Evolutionary conservation across 2,329 filamentous ascomycete species (phyloP), one percentile per base, ranked within the genome.

Genomic region (Zasmidium cellare): DNA sequence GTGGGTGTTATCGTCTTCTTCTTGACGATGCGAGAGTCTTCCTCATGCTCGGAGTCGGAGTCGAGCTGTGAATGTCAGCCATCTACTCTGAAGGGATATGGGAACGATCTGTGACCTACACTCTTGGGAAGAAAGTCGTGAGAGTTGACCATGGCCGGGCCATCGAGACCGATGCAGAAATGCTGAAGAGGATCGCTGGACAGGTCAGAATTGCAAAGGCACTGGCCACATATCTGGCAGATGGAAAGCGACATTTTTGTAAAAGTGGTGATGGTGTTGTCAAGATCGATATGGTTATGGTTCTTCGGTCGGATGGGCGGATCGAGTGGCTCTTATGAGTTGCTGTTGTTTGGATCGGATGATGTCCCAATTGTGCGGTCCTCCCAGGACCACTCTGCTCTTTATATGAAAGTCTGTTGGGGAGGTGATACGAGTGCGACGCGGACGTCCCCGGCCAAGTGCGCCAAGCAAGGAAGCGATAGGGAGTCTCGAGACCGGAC

Each of bases 41-140:
- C 50, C 38, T 52, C 5, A 28, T 28, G 6, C 16, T 41, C 50
- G 23, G 3, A 52, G 50, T 52, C 50, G 25, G 50, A 52, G 31
- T 45, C 38, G 31, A 52, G 41, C 50, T 52, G 35, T 41, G 35
- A 41, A 11, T 6, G 6, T 28, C 25, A 11, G 5, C 6, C 25
- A 28, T 5, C 11, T 28, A 28, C 35, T 41, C 7, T 31, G 28
- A 31, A 31, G 14, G 7, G 35, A 5, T 5, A n/a, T 9, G 7
- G 35, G 35, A 41, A n/a, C n/a, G 35, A n/a, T n/a, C n/a, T n/a
- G n/a, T n/a, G 35, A n/a, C 35, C 5, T 41, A 41, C 35, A n/a
- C 35, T 9, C 16, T 41, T 41, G 7, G 35, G 35, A 14, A 41
- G 35, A 41, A 41, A 41, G 16, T 9, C 7, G n/a, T 41, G 35